Evolutionary conservation across 257 asterid genomes (phyloP), one percentile per base, ranked within the genome.

Genomic region (Henckelia pumila): DNA sequence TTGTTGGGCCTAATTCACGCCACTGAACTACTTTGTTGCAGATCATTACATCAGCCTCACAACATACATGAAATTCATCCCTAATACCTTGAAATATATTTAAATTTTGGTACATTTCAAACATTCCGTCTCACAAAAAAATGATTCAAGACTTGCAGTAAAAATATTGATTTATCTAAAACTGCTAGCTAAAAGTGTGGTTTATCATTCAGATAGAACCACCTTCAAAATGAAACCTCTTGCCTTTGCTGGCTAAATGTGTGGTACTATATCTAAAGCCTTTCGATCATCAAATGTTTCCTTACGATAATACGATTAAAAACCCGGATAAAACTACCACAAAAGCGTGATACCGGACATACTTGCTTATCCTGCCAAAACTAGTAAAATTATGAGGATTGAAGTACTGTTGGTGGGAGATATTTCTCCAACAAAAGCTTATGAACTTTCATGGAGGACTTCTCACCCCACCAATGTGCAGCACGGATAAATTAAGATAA

Each of bases 141-240:
- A 20, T 14, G 53, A 44, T 14, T 14, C 53, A 4, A 44, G 56
- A 61, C 23, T 32, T 49, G 56, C 19, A 16, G 5, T 33, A 58
- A 59, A 80, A 64, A 40, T 33, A 47, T 61, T 26, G 58, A 16
- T 14, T 44, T 58, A 26, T 57, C 30, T 37, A 65, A 16, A 59
- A 24, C 24, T 33, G 52, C 52, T 28, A 29, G 37, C 50, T 7
- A 56, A 2, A 44, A 14, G 53, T 44, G 20, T 44, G 20, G 7
- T 44, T 44, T 44, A 16, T 44, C 20, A 13, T 33, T 33, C 40
- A 33, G 13, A 33, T 8, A 33, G 40, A 33, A 33, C 40, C 8
- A 33, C 4, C 40, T 33, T 33, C 40, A 33, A 33, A 33, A 33
- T 7, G 40, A 33, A 33, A 33, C 14, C 30, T 52, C 13, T 37